Base-by-base conservation (phyloP, 2,329 filamentous ascomycete species). In the Aspergillus aculeatinus region DNA sequence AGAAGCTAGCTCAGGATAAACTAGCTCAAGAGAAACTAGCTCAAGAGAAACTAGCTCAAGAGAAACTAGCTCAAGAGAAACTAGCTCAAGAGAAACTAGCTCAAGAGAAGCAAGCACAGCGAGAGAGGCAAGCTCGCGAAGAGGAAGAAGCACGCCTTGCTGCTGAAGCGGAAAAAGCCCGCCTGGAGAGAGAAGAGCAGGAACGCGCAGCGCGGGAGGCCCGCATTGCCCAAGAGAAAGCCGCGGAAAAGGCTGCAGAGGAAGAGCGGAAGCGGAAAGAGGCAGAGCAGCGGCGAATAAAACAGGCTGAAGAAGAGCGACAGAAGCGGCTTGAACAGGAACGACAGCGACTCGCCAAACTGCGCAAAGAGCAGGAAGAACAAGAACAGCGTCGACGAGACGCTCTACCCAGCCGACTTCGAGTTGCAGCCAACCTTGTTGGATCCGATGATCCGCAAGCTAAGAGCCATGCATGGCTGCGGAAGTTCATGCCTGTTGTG, bases 281-380 rank as follows among this genome's bases (percentile, higher is more conserved):
- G 61, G 74, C 77, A 55, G 77, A 79, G 60, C 75, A 79, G 59
- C 72, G 76, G 52, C 77, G 76, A 48, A 66, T 73, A 49, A 77
- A 76, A 61, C 76, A 79, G 66, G 79, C 77, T 29, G 79, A 81
- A 62, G 79, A 81, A 57, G 79, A 81, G 58, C 77, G 73, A 6
- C 75, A 76, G 60, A 78, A 76, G 63, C 72, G 72, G 10, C 63
- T 76, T 25, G 78, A 80, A 61, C 74, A 77, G 66, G 75, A 80
- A 68, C 70, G 75, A 48, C 63, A 74, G 51, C 76, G 78, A 21
- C 72, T 78, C 47, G 75, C 77, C 51, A 78, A 79, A 68, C 62
- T 77, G 51, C 77, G 77, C 25, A 76, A 73, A 49, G 77, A 80
- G 49, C 76, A 77, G 56, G 75, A 79, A 63, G 79, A 80, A 60